A percentile compares a stretch with the other conserved stretches of the same genome.
Conservation (phyloP, 2,329 filamentous ascomycete genomes). For the Alternaria ethzedia region DNA sequence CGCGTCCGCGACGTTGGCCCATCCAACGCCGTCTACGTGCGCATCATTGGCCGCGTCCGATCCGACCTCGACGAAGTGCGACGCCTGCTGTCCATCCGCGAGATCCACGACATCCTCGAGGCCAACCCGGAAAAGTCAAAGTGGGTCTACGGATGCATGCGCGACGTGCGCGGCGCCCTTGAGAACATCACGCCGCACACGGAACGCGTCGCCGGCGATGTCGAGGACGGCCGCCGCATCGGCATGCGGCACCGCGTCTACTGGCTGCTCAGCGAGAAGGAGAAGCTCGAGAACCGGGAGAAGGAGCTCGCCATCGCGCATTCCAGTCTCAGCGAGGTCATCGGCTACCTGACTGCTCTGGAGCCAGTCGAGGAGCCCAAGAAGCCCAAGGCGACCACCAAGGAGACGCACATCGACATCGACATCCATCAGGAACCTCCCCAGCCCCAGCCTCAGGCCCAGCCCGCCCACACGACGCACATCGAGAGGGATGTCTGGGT, state of each 20-base stretch:
- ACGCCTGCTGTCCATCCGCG: conserved; percentile 46
- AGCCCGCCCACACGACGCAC: conserved; percentile 24
- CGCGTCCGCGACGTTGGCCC: conserved; percentile 46
- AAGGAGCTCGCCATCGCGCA: conserved; percentile 46
- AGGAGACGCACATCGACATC: conserved; percentile 41
- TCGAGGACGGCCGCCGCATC: conserved; percentile 44
- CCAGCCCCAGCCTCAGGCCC: not conserved
- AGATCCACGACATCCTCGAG: conserved; percentile 47
- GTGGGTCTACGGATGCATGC: conserved; percentile 48
- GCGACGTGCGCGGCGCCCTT: conserved; percentile 45
- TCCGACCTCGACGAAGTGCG: conserved; percentile 48
- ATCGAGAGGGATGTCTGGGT: conserved; percentile 39
- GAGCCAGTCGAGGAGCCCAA: conserved; percentile 38
- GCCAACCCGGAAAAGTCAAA: conserved; percentile 45
- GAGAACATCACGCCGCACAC: conserved; percentile 48
- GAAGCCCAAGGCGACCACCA: conserved; percentile 26
- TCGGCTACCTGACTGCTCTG: conserved; percentile 43
- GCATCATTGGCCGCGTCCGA: conserved; percentile 46
- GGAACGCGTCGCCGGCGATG: conserved; percentile 43
- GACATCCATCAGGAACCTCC: conserved; percentile 31
- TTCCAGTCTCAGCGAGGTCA: conserved; percentile 43
- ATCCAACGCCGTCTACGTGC: conserved; percentile 48
- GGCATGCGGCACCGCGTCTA: conserved; percentile 46
- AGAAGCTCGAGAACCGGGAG: conserved; percentile 47
- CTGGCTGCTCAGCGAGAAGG: conserved; percentile 50